Evolutionary conservation across 371 early-diverging fungal genomes (phyloP).

Genomic region (Dentiscutata heterogama): DNA sequence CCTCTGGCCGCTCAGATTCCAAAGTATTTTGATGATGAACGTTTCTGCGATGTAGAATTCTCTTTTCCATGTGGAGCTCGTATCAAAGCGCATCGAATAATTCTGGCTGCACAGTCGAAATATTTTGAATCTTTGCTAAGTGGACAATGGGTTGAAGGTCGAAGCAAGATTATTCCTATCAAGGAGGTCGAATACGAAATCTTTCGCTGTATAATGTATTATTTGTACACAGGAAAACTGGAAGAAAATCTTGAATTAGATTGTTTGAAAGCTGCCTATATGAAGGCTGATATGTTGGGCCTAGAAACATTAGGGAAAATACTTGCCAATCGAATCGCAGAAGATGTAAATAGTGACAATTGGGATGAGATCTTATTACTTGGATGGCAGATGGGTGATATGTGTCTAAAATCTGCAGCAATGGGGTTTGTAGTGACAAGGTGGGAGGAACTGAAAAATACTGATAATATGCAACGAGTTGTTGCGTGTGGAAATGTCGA

Average conservation of each 20-base stretch:
- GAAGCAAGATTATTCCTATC: conserved; percentile 26
- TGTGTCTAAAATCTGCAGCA: conserved; percentile 16
- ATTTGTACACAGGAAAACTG: conserved; percentile 38
- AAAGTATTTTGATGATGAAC: conserved; percentile 35
- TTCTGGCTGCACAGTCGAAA: conserved; percentile 28
- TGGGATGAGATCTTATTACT: conserved; percentile 40
- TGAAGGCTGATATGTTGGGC: conserved; percentile 41
- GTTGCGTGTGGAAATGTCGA: conserved; percentile 26
- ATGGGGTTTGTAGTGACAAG: conserved; percentile 4
- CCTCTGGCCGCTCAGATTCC: conserved; percentile 32
- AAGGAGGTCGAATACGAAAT: conserved; percentile 35
- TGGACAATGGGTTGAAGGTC: conserved; percentile 41
- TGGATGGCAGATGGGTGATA: conserved; percentile 37
- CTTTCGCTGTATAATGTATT: conserved; percentile 33
- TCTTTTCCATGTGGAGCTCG: conserved; percentile 24
- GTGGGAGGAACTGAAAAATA: conserved; percentile 38
- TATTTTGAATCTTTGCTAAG: conserved; percentile 38
- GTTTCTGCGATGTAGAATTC: conserved; percentile 37
- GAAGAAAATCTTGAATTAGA: conserved; percentile 40
- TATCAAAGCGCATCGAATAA: conserved; percentile 38
- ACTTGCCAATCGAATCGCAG: conserved; percentile 20
- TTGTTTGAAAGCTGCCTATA: conserved; percentile 15
- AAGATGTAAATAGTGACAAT: conserved; percentile 26
- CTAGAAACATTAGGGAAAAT: conserved; percentile 32
- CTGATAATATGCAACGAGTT: conserved; percentile 38